A percentile compares a stretch with the other conserved stretches of the same genome.
These are phyloP conservation scores for Penicillium antarcticum DNA, from an alignment of 495 filamentous ascomycete species.

Conservation along the genomic window DNA sequence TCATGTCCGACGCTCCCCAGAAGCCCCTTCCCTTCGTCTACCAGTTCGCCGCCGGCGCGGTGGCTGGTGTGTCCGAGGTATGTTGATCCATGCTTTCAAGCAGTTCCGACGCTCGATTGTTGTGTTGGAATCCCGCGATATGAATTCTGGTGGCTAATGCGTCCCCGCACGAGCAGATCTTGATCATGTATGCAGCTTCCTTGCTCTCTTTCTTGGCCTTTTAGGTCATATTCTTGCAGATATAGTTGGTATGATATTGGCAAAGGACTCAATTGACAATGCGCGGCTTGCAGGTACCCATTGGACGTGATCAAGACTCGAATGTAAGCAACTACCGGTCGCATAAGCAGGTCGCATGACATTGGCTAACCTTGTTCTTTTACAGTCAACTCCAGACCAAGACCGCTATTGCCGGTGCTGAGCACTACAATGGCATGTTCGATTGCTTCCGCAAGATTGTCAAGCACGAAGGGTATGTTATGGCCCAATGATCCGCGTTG, in stretches of 20 bases:
- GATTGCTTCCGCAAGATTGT: constrained; percentile 98
- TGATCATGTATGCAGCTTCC: constrained; percentile 68
- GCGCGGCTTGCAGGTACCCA: constrained; percentile 72
- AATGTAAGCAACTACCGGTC: constrained; percentile 61
- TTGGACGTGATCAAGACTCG: constrained; percentile 97
- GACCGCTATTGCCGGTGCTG: constrained; percentile 57
- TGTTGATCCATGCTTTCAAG: constrained; percentile 19
- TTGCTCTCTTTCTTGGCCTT: neutral
- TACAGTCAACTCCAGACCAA: constrained; percentile 82
- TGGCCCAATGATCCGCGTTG: neutral
- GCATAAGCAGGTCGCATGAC: constrained; percentile 5
- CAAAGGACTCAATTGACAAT: constrained; percentile 11
- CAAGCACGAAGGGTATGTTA: constrained; percentile 79
- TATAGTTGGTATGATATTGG: neutral
- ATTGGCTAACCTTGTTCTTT: constrained; percentile 11
- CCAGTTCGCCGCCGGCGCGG: constrained; percentile 84
- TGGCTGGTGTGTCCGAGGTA: constrained; percentile 91
- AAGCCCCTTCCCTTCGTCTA: constrained; percentile 80
- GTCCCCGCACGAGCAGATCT: constrained; percentile 58
- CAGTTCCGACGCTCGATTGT: neutral
- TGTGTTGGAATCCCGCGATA: neutral
- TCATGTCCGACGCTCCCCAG: constrained; percentile 53
- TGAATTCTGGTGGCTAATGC: constrained; percentile 17
- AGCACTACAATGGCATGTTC: constrained; percentile 92
- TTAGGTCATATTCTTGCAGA: neutral